A percentile compares a stretch with the other conserved stretches of the same genome.
phyloP scores from a whole-genome alignment of 768 basidiomycete species.

The Podaxis sp. region DNA sequence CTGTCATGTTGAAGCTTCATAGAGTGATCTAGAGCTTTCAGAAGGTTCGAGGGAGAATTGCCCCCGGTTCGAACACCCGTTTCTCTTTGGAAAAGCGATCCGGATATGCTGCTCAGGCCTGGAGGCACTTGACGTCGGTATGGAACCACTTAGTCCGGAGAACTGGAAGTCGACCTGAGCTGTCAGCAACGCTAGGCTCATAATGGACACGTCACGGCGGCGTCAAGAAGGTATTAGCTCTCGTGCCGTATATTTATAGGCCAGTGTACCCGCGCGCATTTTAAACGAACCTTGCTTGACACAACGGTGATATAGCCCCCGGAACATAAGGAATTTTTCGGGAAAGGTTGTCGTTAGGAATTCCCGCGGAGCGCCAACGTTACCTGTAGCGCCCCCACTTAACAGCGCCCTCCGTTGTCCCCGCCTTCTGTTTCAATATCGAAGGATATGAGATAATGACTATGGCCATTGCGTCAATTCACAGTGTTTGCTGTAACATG shows the following conservation, averaged over 20 bases:
- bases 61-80: not conserved
- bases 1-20: not conserved
- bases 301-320: slow-evolving; percentile 1
- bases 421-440: not conserved
- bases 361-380: not conserved
- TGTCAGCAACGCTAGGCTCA: not conserved
- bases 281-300: slow-evolving; percentile 11
- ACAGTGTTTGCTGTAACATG: not conserved
- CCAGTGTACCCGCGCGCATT: not conserved
- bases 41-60: not conserved
- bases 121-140: not conserved
- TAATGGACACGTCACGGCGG: not conserved
- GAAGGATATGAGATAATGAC: not conserved
- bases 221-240: slow-evolving; percentile 5
- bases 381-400: not conserved
- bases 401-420: not conserved
- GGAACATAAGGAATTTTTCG: not conserved
- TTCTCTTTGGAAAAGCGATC: not conserved
- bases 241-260: not conserved
- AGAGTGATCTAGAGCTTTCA: not conserved
- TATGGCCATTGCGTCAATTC: not conserved
- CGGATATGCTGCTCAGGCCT: not conserved
- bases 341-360: not conserved
- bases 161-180: slow-evolving; percentile 2
- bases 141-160: not conserved